Evolutionary conservation across 306 rosid species (phyloP), one percentile per base, ranked within the genome.

Genomic region (Glycine latifolia): DNA sequence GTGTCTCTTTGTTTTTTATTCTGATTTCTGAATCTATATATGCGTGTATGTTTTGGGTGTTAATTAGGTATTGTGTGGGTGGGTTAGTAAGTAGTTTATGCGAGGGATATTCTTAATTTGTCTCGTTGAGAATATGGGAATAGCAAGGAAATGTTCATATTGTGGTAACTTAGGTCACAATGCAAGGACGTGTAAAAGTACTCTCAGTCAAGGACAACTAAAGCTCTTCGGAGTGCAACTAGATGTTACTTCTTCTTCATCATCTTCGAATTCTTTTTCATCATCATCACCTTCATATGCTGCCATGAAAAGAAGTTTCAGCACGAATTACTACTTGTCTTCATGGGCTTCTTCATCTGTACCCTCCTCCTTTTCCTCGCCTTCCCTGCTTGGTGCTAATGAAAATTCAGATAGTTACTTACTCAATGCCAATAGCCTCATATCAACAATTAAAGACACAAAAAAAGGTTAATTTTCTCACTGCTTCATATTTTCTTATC

Each of bases 81-180:
- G 15, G 52, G 72, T 78, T 49, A 49, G 63, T 7, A 58, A 60
- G 39, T 26, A 20, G 10, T 26, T 20, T 43, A 39, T 35, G 52
- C 54, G 10, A 47, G 47, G 75, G 54, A 78, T 60, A 71, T 72
- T 78, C 79, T 16, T 26, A 26, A 26, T 26, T 26, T 26, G 1
- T 26, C 31, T 26, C 31, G 31, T 11, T 56, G 73, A 26, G 31
- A 26, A 81, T 88, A 87, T 83, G 82, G 84, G 87, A 82, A 91
- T 92, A 91, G 92, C 91, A 3, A 91, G 97, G 83, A 92, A 95
- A 88, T 95, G 98, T 81, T 89, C 98, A 41, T 97, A 89, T 81
- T 95, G 98, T 91, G 97, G 97, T 76, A 90, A 86, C 80, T 77
- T 88, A 43, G 98, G 98, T 78, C 98, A 95, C 81, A 95, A 95